A percentile compares a stretch with the other conserved stretches of the same genome.
Conservation (phyloP, 1,139 yeast species). For the Diutina pseudorugosa region DNA sequence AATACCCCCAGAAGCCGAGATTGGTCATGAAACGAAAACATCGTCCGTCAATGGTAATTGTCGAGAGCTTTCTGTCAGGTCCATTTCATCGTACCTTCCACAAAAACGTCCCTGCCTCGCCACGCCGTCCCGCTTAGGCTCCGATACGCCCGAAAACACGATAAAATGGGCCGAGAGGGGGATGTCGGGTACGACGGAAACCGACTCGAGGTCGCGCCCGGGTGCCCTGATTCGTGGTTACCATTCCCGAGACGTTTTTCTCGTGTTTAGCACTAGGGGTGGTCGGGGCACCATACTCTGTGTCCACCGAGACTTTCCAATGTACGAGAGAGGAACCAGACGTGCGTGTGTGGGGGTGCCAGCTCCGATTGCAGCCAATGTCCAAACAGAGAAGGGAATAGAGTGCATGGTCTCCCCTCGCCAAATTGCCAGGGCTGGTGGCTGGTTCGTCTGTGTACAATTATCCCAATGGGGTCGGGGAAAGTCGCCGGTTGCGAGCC, state of each 20-base stretch:
- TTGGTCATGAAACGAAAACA: no score
- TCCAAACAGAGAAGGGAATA: neutral
- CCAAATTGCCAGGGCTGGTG: neutral
- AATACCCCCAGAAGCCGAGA: no score
- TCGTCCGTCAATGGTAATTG: no score
- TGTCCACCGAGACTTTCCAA: no score
- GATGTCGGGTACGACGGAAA: neutral
- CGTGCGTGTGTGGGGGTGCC: no score
- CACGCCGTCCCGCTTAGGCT: neutral
- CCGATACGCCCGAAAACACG: neutral
- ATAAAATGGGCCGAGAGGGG: neutral
- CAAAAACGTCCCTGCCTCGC: neutral
- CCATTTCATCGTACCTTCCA: neutral
- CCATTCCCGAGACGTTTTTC: neutral
- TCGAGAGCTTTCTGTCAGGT: no score
- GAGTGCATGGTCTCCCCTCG: neutral
- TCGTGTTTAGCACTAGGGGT: neutral
- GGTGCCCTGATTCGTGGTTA: neutral
- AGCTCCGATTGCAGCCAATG: neutral
- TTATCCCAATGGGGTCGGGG: neutral
- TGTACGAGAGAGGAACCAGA: no score
- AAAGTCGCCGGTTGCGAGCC: neutral
- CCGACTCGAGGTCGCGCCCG: neutral
- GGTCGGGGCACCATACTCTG: no score
- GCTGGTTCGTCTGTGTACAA: neutral